Evolutionary conservation across 805 yeast genomes (phyloP).

Genomic region (Metschnikowia noctiluminum): DNA sequence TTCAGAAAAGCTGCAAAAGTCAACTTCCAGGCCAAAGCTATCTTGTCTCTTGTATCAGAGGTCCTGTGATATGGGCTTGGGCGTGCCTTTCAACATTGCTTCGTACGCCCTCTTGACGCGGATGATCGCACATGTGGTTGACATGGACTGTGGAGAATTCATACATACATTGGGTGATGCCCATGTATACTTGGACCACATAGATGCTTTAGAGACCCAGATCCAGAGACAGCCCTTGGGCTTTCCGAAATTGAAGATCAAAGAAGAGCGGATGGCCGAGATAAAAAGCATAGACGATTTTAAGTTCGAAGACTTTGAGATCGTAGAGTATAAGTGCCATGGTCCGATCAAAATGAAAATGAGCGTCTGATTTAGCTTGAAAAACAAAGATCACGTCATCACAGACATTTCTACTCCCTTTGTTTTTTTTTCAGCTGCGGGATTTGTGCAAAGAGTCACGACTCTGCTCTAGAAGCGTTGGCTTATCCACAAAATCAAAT

Average conservation of each 20-base stretch:
- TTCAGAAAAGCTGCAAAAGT: conserved; percentile 13
- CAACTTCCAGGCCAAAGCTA: conserved; percentile 53
- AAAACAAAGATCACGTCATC: too few relatives aligned
- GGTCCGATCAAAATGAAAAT: conserved; percentile 88
- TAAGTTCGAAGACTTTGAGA: conserved; percentile 81
- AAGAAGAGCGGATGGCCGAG: conserved; percentile 44
- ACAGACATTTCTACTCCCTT: too few relatives aligned
- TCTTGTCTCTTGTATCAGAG: conserved; percentile 92
- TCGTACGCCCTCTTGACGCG: conserved; percentile 88
- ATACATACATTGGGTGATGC: conserved; percentile 96
- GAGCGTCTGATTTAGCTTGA: conserved; percentile 63
- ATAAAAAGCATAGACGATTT: conserved; percentile 81
- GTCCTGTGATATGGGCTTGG: conserved; percentile 99
- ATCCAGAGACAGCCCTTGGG: conserved; percentile 65
- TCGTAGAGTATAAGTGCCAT: conserved; percentile 76
- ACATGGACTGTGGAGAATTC: conserved; percentile 92
- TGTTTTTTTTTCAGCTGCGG: not conserved
- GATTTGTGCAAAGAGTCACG: conserved; percentile 1
- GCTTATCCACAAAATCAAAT: conserved; percentile 38
- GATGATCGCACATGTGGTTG: conserved; percentile 96
- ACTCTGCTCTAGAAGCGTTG: conserved; percentile 13
- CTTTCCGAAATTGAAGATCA: conserved; percentile 78
- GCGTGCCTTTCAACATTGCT: conserved; percentile 97
- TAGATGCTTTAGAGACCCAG: conserved; percentile 86
- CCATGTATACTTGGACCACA: conserved; percentile 90